A percentile compares a stretch with the other conserved stretches of the same genome.
phyloP scores from a whole-genome alignment of 257 asterid species.

The Forsythia viridissima region DNA sequence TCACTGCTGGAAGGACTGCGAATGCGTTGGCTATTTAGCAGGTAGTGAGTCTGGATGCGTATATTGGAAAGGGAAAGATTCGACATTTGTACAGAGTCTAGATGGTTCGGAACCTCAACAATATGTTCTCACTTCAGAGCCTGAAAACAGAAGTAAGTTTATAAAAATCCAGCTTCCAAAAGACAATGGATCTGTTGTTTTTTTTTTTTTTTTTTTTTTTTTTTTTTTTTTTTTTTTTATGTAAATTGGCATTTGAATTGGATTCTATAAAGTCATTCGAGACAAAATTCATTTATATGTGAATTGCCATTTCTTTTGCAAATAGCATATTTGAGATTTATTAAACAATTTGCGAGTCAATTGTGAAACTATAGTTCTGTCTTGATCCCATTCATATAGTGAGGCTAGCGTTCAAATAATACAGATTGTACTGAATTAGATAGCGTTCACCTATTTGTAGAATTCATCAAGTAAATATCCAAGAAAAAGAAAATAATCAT shows the following conservation, averaged over 20 bases:
- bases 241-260: too few species aligned
- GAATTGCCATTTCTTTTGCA: not conserved
- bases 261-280: not conserved
- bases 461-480: too few species aligned
- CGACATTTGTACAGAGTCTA: conserved; percentile 32
- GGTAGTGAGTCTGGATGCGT: conserved; percentile 16
- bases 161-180: too few species aligned
- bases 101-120: not conserved
- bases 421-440: not conserved
- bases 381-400: not conserved
- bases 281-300: too few species aligned
- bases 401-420: too few species aligned
- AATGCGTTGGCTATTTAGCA: conserved; percentile 29
- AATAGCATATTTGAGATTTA: not conserved
- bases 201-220: too few species aligned
- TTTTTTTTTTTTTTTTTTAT: too few species aligned
- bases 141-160: conserved; percentile 21
- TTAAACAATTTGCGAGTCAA: not conserved
- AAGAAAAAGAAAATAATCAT: too few species aligned
- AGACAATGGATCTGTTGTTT: too few species aligned
- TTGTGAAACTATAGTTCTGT: too few species aligned
- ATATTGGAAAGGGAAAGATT: conserved; percentile 39
- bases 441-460: too few species aligned
- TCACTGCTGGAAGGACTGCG: conserved; percentile 41
- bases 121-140: conserved; percentile 25